phyloP scores from a whole-genome alignment of 495 filamentous ascomycete genomes.

The Neurospora sublineolata region DNA sequence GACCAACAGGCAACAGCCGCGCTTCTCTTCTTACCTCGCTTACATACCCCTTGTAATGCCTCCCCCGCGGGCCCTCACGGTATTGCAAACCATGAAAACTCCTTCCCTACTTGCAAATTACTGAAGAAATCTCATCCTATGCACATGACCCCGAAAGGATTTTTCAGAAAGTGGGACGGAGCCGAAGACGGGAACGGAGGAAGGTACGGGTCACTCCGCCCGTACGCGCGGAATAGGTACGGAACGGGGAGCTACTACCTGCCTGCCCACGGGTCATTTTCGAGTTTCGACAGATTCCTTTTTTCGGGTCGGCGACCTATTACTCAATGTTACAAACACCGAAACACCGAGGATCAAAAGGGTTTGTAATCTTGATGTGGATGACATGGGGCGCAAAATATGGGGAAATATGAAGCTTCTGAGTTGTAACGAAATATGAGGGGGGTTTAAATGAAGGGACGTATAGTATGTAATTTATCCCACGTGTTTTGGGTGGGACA shows the following conservation, averaged over 20 bases:
- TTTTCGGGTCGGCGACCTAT: not conserved
- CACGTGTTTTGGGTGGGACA: not conserved
- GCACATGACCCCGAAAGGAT: not conserved
- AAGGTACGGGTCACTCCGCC: not conserved
- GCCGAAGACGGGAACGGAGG: not conserved
- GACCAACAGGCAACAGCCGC: not conserved
- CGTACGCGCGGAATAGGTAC: not conserved
- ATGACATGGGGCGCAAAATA: not conserved
- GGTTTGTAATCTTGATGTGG: not conserved
- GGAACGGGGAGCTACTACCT: not conserved
- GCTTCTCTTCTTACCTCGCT: not conserved
- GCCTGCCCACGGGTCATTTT: not conserved
- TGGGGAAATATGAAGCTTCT: not conserved
- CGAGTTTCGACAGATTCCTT: not conserved
- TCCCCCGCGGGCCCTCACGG: not conserved
- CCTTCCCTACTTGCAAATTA: not conserved
- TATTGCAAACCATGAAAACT: not conserved
- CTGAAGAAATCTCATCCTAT: not conserved
- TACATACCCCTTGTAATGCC: not conserved
- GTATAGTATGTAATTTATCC: not conserved
- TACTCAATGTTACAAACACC: not conserved
- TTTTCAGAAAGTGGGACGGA: not conserved
- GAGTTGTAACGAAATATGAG: not conserved
- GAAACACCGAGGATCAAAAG: not conserved
- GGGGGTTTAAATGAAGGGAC: not conserved